Conservation (phyloP, 495 filamentous ascomycete species). For the Aspergillus baeticus region DNA sequence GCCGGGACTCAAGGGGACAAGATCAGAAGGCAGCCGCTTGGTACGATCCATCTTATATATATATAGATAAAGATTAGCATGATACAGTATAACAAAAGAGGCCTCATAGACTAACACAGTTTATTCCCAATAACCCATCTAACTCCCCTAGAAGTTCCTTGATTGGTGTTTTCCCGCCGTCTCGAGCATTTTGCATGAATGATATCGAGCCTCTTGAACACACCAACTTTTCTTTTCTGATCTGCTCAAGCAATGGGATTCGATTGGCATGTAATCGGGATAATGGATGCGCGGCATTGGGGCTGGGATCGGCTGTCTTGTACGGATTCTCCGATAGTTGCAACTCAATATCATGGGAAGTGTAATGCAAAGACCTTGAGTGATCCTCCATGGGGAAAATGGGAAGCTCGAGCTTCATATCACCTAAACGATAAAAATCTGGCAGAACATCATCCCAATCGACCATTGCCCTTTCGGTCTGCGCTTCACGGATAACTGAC, state of each 20-base stretch:
- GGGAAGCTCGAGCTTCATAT: slow-evolving; percentile 51
- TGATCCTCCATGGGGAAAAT: slow-evolving; percentile 50
- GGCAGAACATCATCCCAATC: slow-evolving; percentile 30
- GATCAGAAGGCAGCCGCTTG: background rate
- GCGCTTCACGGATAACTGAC: slow-evolving; percentile 14
- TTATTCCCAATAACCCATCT: background rate
- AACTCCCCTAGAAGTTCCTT: slow-evolving; percentile 9
- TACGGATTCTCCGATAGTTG: background rate
- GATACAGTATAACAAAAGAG: background rate
- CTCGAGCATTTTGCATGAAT: slow-evolving; percentile 16
- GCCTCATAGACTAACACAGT: background rate
- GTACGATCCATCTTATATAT: background rate
- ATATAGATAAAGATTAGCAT: background rate
- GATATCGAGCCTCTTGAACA: slow-evolving; percentile 20
- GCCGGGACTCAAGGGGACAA: slow-evolving; percentile 5
- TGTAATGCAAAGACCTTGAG: slow-evolving; percentile 1
- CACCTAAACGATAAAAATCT: slow-evolving; percentile 22
- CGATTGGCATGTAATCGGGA: slow-evolving; percentile 26
- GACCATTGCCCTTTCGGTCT: background rate
- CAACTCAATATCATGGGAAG: slow-evolving; percentile 35
- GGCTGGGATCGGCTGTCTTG: background rate
- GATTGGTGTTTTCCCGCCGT: background rate
- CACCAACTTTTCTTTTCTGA: slow-evolving; percentile 23
- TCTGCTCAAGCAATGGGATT: slow-evolving; percentile 24
- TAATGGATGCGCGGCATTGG: slow-evolving; percentile 20